Evolutionary conservation across 495 filamentous ascomycete species (phyloP), one percentile per base, ranked within the genome.

Genomic region (Penicillium flavigenum): DNA sequence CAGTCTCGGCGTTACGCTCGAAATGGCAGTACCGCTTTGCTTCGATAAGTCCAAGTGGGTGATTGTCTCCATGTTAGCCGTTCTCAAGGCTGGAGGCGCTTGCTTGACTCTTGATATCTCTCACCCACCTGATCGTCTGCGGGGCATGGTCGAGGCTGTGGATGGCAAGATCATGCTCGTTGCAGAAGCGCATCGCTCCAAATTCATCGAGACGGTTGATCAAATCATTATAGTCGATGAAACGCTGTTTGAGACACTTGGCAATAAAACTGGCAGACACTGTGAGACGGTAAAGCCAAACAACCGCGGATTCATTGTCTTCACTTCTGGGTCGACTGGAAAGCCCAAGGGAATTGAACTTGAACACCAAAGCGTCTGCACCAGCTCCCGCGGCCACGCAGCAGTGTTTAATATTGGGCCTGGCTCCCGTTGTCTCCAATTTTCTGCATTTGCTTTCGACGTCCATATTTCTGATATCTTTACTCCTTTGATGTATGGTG

Each of bases 361-460:
- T 82, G 12, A 48, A 66, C 6, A 75, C 84, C 27, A 29, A 29
- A 5, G 5, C 27, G 27, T 29, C 27, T 29, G 27, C 27, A 29
- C 27, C 5, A 29, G 27, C 27, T 29, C 27, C 27, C 27, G 27
- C 27, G 27, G 27, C 27, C 27, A 29, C 3, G 27, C 19, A 16
- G 16, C 1, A 20, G 29, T 20, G 24, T 11, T 45, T 5, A 9
- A 26, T 9, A 9, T 45, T 12, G 20, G 7, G 11, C n/a, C 17
- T 3, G 20, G 67, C 32, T 41, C 54, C 31, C 66, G 76, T 4
- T 70, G 72, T 11, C 63, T 78, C 16, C 75, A 79, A 42, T 80
- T 76, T 54, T 70, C 74, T 8, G 68, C 72, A 2, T 73, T 75
- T 53, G 70, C 68, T 2, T 80, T 78, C 48, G 77, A 79, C 60